A percentile compares a stretch with the other conserved stretches of the same genome.
phyloP scores from a whole-genome alignment of 2,329 filamentous ascomycete species.

The Penicillium rolfsii region DNA sequence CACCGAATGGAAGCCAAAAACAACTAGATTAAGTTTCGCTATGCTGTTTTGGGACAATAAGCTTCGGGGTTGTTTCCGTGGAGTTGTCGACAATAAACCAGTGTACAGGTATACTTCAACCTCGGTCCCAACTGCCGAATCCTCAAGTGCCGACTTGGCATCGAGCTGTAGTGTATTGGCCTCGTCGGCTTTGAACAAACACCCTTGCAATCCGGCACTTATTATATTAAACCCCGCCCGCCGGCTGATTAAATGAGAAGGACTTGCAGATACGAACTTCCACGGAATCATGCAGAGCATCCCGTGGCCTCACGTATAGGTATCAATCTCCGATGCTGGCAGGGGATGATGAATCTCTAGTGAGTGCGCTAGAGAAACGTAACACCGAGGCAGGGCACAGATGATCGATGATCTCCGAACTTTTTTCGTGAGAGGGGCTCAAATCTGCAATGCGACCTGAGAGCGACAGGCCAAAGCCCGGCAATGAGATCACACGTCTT shows the following conservation, averaged over 20 bases:
- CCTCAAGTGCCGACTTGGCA: conserved; percentile 3
- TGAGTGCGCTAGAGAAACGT: neutral
- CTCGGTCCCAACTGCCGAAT: conserved; percentile 1
- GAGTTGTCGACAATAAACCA: neutral
- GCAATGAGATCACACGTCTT: neutral
- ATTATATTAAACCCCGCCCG: neutral
- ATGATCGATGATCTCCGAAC: conserved; percentile 2
- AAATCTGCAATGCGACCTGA: neutral
- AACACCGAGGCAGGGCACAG: neutral
- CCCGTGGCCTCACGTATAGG: neutral
- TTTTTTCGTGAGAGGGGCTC: neutral
- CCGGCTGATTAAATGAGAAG: neutral
- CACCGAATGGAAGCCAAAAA: neutral
- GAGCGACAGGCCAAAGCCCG: neutral
- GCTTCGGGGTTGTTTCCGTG: neutral
- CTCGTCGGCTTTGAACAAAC: neutral
- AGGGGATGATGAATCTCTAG: neutral
- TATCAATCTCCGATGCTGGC: neutral
- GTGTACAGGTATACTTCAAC: neutral
- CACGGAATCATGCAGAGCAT: neutral
- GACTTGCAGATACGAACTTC: conserved; percentile 5
- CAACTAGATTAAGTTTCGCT: neutral
- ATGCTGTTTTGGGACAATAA: neutral
- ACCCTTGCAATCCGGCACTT: neutral
- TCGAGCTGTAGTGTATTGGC: neutral